Evolutionary conservation across 2,329 filamentous ascomycete genomes (phyloP).

Genomic region (Ceratocystis ficicola): DNA sequence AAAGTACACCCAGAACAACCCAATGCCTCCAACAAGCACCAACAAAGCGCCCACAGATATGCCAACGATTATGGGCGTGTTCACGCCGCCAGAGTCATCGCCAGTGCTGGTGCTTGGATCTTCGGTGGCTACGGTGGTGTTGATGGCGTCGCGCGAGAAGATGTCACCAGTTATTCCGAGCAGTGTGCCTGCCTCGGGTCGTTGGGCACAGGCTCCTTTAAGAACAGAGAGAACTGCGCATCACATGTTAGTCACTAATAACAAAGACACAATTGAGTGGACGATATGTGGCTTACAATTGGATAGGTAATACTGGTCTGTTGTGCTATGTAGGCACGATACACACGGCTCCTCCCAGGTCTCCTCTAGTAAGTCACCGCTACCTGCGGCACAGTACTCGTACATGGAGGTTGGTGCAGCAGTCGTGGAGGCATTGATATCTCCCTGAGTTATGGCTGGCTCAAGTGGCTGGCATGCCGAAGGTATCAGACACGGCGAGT

Average conservation of each 20-base stretch:
- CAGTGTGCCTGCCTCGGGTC: conserved; percentile 30
- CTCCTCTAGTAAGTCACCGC: conserved; percentile 28
- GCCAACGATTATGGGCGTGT: conserved; percentile 41
- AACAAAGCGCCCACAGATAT: conserved; percentile 39
- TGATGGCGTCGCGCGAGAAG: conserved; percentile 32
- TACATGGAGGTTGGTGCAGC: conserved; percentile 26
- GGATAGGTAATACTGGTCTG: conserved; percentile 34
- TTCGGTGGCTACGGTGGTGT: conserved; percentile 29
- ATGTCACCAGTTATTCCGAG: conserved; percentile 35
- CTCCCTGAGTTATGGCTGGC: conserved; percentile 30
- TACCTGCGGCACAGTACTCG: conserved; percentile 34
- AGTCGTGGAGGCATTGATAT: conserved; percentile 25
- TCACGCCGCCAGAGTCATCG: conserved; percentile 30
- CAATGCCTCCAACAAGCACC: conserved; percentile 33
- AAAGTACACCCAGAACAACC: conserved; percentile 39
- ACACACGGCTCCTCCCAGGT: conserved; percentile 31
- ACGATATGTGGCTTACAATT: conserved; percentile 35
- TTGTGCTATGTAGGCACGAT: conserved; percentile 34
- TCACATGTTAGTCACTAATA: conserved; percentile 19
- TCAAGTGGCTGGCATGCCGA: conserved; percentile 34
- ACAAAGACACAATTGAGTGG: neutral
- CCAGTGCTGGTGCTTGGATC: conserved; percentile 25
- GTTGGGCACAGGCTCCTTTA: conserved; percentile 37
- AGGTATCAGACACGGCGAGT: conserved; percentile 36
- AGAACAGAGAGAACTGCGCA: conserved; percentile 37